phyloP scores from a whole-genome alignment of 108 stramenopile species.

The Pinguiococcus pyrenoidosus region DNA sequence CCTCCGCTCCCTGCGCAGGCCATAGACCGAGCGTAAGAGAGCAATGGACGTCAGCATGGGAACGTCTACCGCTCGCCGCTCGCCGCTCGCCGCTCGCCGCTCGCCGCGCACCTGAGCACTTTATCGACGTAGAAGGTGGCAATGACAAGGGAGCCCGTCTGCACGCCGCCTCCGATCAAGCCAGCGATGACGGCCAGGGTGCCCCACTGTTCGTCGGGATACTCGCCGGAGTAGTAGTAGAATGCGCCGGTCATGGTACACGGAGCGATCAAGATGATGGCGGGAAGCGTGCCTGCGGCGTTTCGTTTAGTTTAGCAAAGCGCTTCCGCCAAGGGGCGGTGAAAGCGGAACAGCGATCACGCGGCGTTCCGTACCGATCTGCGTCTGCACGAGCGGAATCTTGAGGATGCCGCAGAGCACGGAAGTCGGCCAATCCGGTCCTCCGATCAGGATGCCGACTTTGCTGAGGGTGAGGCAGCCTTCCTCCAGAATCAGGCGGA shows the following conservation, averaged over 20 bases:
- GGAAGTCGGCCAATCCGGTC: conserved; percentile 47
- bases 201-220: conserved; percentile 31
- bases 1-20: too few species aligned
- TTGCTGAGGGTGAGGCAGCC: conserved; percentile 37
- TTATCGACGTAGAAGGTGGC: conserved; percentile 45
- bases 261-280: conserved; percentile 45
- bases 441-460: conserved; percentile 46
- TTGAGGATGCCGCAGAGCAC: conserved; percentile 53
- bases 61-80: too few species aligned
- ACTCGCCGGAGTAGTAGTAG: conserved; percentile 26
- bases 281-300: too few species aligned
- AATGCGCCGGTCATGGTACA: conserved; percentile 45
- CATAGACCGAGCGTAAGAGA: too few species aligned
- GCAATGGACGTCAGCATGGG: too few species aligned
- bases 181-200: conserved; percentile 32
- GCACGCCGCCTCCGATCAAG: conserved; percentile 42
- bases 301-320: too few species aligned
- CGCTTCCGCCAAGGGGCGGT: too few species aligned
- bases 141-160: conserved; percentile 41
- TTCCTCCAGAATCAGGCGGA: conserved; percentile 34
- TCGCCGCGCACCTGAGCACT: too few species aligned
- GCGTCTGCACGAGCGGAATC: conserved; percentile 37
- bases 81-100: too few species aligned
- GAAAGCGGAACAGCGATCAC: too few species aligned
- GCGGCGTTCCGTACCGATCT: conserved; percentile 52